Evolutionary conservation across 805 yeast species (phyloP).

Genomic region (Candida railenensis): DNA sequence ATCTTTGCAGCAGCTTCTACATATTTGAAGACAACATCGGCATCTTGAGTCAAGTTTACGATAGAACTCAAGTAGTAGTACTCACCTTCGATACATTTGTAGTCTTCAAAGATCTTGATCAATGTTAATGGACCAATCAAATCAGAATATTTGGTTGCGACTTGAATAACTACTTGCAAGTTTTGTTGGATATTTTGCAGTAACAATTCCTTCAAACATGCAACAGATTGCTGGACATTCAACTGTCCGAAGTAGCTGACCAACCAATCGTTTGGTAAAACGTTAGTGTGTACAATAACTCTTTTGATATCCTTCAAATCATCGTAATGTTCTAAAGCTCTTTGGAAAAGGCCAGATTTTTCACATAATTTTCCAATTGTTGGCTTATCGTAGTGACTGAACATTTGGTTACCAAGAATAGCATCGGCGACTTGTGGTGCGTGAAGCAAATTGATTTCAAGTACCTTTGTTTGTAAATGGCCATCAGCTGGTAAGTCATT

Average conservation of each 20-base stretch:
- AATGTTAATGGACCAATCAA: slow-evolving; percentile 82
- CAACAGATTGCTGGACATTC: slow-evolving; percentile 89
- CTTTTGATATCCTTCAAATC: slow-evolving; percentile 95
- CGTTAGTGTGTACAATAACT: slow-evolving; percentile 83
- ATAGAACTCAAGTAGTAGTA: slow-evolving; percentile 91
- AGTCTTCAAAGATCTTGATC: slow-evolving; percentile 90
- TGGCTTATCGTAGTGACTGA: slow-evolving; percentile 91
- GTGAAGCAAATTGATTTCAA: slow-evolving; percentile 88
- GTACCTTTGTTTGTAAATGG: slow-evolving; percentile 88
- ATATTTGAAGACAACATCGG: slow-evolving; percentile 94
- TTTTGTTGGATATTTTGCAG: slow-evolving; percentile 76
- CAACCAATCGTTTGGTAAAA: slow-evolving; percentile 90
- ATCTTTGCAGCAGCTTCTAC: slow-evolving; percentile 90
- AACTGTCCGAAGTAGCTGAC: slow-evolving; percentile 89
- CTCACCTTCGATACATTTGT: slow-evolving; percentile 87
- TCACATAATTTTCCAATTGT: slow-evolving; percentile 91
- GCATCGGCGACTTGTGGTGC: slow-evolving; percentile 99
- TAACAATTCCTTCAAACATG: slow-evolving; percentile 84
- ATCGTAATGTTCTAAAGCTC: slow-evolving; percentile 95
- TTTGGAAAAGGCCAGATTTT: slow-evolving; percentile 91
- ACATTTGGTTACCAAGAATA: slow-evolving; percentile 91
- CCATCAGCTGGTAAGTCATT: slow-evolving; percentile 93
- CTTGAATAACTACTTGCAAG: slow-evolving; percentile 91
- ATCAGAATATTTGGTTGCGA: slow-evolving; percentile 94
- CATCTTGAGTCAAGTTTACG: slow-evolving; percentile 90